Conservation (phyloP, 768 basidiomycete species). For the Suillus sp. region DNA sequence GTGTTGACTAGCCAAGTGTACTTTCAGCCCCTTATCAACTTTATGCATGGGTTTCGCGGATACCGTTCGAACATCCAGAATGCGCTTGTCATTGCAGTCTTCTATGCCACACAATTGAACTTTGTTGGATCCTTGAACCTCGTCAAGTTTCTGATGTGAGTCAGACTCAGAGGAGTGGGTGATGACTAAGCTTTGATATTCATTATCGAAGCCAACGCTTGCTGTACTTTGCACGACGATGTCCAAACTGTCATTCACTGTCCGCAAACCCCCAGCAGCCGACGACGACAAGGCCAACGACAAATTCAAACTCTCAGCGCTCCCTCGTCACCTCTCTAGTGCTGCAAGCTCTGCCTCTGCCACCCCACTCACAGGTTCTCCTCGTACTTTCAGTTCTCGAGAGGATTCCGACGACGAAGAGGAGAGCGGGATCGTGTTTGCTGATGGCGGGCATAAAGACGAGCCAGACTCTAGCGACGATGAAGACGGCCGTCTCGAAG, state of each 20-base stretch:
- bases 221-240: conserved; percentile 12
- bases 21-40: neutral
- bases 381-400: conserved; percentile 32
- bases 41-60: neutral
- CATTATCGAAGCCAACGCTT: neutral
- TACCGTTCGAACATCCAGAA: neutral
- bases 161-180: neutral
- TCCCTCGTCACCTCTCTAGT: conserved; percentile 58
- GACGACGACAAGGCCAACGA: conserved; percentile 65
- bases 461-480: conserved; percentile 55
- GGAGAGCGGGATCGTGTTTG: conserved; percentile 28
- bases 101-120: too few species aligned
- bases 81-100: neutral
- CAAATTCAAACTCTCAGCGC: conserved; percentile 56
- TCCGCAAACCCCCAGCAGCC: conserved; percentile 72
- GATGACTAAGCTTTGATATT: neutral
- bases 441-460: conserved; percentile 27
- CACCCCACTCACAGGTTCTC: conserved; percentile 62
- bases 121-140: too few species aligned
- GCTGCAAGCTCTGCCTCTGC: conserved; percentile 44
- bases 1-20: conserved; percentile 6
- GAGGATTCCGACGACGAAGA: conserved; percentile 32
- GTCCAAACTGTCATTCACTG: conserved; percentile 76
- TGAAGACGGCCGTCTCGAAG: conserved; percentile 54
- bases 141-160: too few species aligned